A percentile compares a stretch with the other conserved stretches of the same genome.
Evolutionary conservation across 2,329 filamentous ascomycete species (phyloP).

Genomic region (Aspergillus ochraceoroseus): DNA sequence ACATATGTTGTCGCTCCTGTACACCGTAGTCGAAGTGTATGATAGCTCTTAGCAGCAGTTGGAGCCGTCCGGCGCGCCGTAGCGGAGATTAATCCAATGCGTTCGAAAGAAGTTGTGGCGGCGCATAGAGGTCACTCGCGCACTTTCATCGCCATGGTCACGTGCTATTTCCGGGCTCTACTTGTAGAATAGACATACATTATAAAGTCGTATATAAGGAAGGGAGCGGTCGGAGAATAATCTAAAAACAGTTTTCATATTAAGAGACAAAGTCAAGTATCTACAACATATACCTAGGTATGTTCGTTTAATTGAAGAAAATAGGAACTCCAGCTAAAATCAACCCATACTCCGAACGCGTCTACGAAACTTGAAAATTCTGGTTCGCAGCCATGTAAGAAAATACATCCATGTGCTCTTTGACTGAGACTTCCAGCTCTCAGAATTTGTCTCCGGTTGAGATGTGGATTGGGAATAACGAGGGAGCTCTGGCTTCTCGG

Average conservation of each 20-base stretch:
- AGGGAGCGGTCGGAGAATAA: too few species aligned
- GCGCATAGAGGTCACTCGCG: conserved; percentile 22
- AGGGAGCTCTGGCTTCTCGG: conserved; percentile 5
- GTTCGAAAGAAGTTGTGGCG: conserved; percentile 15
- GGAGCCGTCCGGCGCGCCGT: conserved; percentile 19
- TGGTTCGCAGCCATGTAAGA: conserved; percentile 54
- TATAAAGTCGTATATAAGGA: too few species aligned
- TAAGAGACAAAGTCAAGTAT: too few species aligned
- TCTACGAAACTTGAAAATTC: conserved; percentile 49
- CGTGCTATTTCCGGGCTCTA: too few species aligned
- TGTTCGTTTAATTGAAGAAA: background rate
- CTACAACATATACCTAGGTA: conserved; percentile 7
- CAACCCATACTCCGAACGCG: conserved; percentile 29
- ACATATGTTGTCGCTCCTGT: conserved; percentile 35
- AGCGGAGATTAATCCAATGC: too few species aligned
- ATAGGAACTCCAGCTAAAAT: conserved; percentile 6
- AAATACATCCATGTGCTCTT: conserved; percentile 50
- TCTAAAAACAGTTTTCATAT: too few species aligned
- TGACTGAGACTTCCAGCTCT: conserved; percentile 31
- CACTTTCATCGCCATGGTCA: conserved; percentile 19
- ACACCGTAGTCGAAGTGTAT: conserved; percentile 28
- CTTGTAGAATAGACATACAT: background rate
- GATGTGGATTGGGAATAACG: conserved; percentile 6
- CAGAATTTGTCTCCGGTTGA: conserved; percentile 15
- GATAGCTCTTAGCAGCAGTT: conserved; percentile 6